phyloP scores from a whole-genome alignment of 1,139 yeast species.

The Debaryomyces robertsiae region DNA sequence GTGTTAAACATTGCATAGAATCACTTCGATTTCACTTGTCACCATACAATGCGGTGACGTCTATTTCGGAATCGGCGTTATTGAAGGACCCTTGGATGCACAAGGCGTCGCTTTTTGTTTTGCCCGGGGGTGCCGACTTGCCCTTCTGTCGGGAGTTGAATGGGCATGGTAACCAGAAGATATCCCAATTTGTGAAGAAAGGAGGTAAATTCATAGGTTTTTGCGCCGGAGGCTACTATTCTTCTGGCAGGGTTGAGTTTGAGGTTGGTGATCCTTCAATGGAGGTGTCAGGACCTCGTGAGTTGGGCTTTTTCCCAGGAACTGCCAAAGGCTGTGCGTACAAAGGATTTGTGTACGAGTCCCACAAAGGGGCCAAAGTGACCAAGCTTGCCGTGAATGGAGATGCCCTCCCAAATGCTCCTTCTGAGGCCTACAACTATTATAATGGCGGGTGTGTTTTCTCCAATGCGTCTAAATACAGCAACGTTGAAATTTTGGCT shows the following conservation, averaged over 20 bases:
- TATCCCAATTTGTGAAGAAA: slow-evolving; percentile 62
- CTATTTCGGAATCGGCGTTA: slow-evolving; percentile 64
- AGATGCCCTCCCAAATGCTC: slow-evolving; percentile 25
- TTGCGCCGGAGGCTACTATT: slow-evolving; percentile 97
- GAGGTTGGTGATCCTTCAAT: slow-evolving; percentile 67
- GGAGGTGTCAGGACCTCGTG: slow-evolving; percentile 87
- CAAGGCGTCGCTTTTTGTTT: slow-evolving; percentile 75
- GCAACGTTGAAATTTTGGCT: slow-evolving; percentile 72
- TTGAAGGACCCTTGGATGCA: slow-evolving; percentile 85
- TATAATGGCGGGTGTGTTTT: slow-evolving; percentile 92
- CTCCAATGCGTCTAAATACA: slow-evolving; percentile 64
- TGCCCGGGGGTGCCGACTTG: slow-evolving; percentile 97
- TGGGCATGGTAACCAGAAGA: slow-evolving; percentile 65
- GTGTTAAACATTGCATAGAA: slow-evolving; percentile 81
- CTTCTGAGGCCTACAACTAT: slow-evolving; percentile 40
- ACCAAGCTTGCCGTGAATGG: slow-evolving; percentile 47
- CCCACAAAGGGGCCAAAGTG: slow-evolving; percentile 75
- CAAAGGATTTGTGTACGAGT: slow-evolving; percentile 75
- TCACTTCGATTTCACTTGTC: slow-evolving; percentile 74
- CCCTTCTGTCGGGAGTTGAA: slow-evolving; percentile 75
- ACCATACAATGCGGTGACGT: slow-evolving; percentile 84
- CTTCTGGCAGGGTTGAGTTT: slow-evolving; percentile 75
- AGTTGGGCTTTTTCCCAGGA: slow-evolving; percentile 81
- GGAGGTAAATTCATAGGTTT: slow-evolving; percentile 88
- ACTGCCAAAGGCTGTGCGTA: slow-evolving; percentile 78